Base-by-base conservation (phyloP, 169 alveolate species). In the Plasmodium relictum region DNA sequence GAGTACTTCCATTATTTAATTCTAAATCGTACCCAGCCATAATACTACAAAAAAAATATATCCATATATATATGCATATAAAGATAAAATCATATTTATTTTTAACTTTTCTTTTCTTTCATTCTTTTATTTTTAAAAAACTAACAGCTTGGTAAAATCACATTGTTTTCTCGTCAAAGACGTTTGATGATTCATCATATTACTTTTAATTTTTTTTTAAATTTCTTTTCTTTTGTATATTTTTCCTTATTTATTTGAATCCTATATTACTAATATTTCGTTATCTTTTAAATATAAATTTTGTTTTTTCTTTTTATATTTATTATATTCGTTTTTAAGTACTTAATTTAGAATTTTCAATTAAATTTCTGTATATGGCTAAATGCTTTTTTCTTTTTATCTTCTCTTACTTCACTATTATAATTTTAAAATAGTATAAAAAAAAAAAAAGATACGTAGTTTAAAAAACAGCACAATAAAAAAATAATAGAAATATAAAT, bases 21-120 rank as follows among this genome's bases (percentile, higher is more conserved):
- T 94, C 96, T 65, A 94, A 89, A 73, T 94, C 96, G 45, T 94
- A 94, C 44, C 96, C 96, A 44, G 96, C 96, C 96, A 94, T 89
- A 31, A 94, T 63, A 61, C 96, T 94, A 26, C 22, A 48, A 68
- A 45, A 48, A 37, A 31, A 42, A 44, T 42, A 16, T 59, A 42
- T 41, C 9, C 10, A 44, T 6, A 69, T 69, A 65, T 8, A 61
- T 24, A 39, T 31, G 6, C 16, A 37, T 20, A 37, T 24, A 12
- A 24, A 48, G 0, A 52, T 39, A 37, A n/a, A 5, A 20, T 41
- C 12, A 44, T 73, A 59, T 59, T 9, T 26, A 45, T 18, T 12
- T 66, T 6, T 31, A 63, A 54, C 14, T 42, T 10, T 45, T 45
- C 48, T 2, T 52, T 45, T 16, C 22, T 37, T 61, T 26, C 16